Evolutionary conservation across 2,329 filamentous ascomycete genomes (phyloP).

Genomic region (Gnomoniopsis sp.): DNA sequence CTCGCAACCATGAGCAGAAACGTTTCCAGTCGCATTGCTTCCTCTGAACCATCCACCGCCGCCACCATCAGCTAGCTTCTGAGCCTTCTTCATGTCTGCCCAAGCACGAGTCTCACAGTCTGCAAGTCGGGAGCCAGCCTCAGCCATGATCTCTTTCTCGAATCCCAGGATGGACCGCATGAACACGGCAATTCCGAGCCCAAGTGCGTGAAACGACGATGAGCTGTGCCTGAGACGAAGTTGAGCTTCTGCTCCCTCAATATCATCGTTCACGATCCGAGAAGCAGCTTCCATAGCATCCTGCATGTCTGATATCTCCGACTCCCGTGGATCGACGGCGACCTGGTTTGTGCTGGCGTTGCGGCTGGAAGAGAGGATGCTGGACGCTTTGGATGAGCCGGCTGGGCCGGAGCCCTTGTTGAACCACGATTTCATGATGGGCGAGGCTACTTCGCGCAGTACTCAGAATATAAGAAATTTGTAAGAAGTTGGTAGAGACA

Average conservation of each 20-base stretch:
- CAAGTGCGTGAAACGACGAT: constrained; percentile 87
- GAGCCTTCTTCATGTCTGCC: constrained; percentile 71
- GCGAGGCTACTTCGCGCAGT: not conserved
- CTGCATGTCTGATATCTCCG: constrained; percentile 52
- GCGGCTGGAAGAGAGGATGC: constrained; percentile 6
- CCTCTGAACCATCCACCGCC: constrained; percentile 23
- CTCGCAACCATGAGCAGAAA: constrained; percentile 33
- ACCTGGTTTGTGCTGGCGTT: constrained; percentile 14
- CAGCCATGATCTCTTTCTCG: constrained; percentile 85
- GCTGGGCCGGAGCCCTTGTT: constrained; percentile 2
- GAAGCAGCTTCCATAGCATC: constrained; percentile 62
- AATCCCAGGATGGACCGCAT: constrained; percentile 84
- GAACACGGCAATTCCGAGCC: constrained; percentile 77
- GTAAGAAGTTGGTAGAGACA: too few species aligned
- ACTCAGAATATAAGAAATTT: too few species aligned
- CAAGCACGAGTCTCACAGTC: constrained; percentile 75
- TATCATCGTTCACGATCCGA: constrained; percentile 84
- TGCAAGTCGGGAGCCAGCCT: constrained; percentile 69
- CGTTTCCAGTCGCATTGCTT: constrained; percentile 26
- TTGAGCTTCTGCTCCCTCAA: constrained; percentile 74
- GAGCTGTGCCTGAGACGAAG: constrained; percentile 68
- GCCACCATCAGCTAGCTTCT: constrained; percentile 51
- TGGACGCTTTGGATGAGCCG: constrained; percentile 6
- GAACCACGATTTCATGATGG: constrained; percentile 16
- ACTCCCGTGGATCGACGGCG: constrained; percentile 22